A percentile compares a stretch with the other conserved stretches of the same genome.
Evolutionary conservation across 306 rosid species (phyloP).

Genomic region (Alnus glutinosa): DNA sequence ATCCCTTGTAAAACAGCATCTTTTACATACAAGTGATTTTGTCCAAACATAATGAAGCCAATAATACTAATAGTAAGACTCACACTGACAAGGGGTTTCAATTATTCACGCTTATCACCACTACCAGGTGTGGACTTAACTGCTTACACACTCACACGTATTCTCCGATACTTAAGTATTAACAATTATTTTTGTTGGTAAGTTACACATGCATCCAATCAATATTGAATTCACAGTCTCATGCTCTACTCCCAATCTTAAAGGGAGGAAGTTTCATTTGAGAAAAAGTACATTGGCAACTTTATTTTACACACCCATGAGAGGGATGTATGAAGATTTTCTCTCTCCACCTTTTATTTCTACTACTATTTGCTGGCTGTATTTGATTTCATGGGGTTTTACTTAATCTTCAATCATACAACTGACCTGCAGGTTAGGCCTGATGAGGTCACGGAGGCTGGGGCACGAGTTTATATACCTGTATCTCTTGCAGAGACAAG

Average conservation of each 20-base stretch:
- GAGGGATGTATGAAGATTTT: neutral
- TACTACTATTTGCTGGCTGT: constrained; percentile 15
- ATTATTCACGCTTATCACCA: too few species aligned
- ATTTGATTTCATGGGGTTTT: constrained; percentile 33
- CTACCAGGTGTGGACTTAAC: neutral
- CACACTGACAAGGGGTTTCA: too few species aligned
- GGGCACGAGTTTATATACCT: constrained; percentile 59
- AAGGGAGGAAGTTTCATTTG: neutral
- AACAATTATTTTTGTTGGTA: neutral
- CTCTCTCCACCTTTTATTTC: neutral
- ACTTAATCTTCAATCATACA: constrained; percentile 45
- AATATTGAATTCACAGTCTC: neutral
- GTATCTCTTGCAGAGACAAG: constrained; percentile 38
- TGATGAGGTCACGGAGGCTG: constrained; percentile 69
- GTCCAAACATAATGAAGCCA: too few species aligned
- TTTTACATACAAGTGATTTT: too few species aligned
- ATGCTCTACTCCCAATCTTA: neutral
- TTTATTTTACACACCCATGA: neutral
- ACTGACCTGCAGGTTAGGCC: constrained; percentile 71
- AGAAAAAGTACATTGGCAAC: neutral
- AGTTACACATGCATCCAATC: neutral
- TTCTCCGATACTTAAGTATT: neutral
- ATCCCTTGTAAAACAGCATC: too few species aligned
- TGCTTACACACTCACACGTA: too few species aligned
- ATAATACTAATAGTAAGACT: too few species aligned